Conservation (phyloP, 2,329 filamentous ascomycete genomes). For the Colletotrichum chlorophyti region DNA sequence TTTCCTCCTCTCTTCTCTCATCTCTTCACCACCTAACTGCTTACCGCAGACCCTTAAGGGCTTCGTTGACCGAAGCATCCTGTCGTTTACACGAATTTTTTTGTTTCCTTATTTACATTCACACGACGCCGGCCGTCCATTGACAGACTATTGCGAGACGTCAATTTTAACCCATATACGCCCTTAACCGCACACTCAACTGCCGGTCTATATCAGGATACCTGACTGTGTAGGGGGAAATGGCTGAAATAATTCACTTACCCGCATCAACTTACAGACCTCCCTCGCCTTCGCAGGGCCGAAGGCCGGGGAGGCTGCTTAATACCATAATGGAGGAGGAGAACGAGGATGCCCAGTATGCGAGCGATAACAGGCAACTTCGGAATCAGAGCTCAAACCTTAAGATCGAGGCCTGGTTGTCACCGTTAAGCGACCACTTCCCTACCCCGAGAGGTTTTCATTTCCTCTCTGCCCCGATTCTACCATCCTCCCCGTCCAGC, state of each 20-base stretch:
- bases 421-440: conserved; percentile 69
- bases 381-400: conserved; percentile 46
- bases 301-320: conserved; percentile 60
- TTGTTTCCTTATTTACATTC: conserved; percentile 24
- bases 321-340: conserved; percentile 72
- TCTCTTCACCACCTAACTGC: conserved; percentile 27
- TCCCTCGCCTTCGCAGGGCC: conserved; percentile 62
- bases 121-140: conserved; percentile 45
- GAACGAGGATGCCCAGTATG: conserved; percentile 42
- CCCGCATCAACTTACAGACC: conserved; percentile 51
- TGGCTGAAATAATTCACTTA: conserved; percentile 53
- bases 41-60: conserved; percentile 35
- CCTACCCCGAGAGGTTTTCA: conserved; percentile 74
- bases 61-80: conserved; percentile 54
- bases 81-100: conserved; percentile 42
- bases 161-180: conserved; percentile 24
- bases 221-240: conserved; percentile 43
- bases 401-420: conserved; percentile 65
- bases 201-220: conserved; percentile 34
- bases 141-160: conserved; percentile 14
- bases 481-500: conserved; percentile 67
- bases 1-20: conserved; percentile 29
- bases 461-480: conserved; percentile 68
- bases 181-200: conserved; percentile 6
- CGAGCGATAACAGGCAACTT: conserved; percentile 33